phyloP scores from a whole-genome alignment of 495 filamentous ascomycete species.

The Tuber calosporum region DNA sequence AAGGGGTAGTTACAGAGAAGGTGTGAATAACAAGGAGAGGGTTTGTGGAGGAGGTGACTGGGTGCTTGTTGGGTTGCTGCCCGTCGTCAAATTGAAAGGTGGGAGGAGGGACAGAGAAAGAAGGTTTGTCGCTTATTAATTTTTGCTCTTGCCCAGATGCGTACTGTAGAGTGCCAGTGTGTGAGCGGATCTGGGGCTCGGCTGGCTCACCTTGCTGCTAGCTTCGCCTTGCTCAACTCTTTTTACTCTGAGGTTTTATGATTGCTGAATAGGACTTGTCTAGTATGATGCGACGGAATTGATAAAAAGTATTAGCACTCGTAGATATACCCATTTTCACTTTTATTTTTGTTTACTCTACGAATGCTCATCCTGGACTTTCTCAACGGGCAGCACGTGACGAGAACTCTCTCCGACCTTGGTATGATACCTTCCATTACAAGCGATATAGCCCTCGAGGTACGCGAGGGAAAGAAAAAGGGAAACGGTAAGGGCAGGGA shows the following conservation, averaged over 20 bases:
- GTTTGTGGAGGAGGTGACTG: neutral
- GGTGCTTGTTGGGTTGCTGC: neutral
- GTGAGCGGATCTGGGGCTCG: neutral
- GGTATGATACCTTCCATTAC: no score
- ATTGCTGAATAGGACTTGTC: neutral
- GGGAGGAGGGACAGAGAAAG: conserved; percentile 1
- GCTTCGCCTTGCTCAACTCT: neutral
- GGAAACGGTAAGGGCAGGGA: no score
- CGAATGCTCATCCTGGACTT: neutral
- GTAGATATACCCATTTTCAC: neutral
- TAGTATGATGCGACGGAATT: neutral
- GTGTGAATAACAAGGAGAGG: neutral
- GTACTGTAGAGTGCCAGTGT: neutral
- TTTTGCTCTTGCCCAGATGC: neutral
- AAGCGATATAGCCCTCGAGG: no score
- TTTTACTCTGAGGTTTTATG: neutral
- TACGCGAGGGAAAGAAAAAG: no score
- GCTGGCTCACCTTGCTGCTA: neutral
- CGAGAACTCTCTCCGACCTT: no score
- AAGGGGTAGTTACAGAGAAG: neutral
- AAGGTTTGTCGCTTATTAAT: conserved; percentile 7
- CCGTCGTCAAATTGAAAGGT: neutral
- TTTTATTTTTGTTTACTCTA: neutral
- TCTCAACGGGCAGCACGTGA: neutral
- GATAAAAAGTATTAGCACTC: neutral